Evolutionary conservation across 2,329 filamentous ascomycete species (phyloP).

Genomic region (Aquanectria penicillioides): DNA sequence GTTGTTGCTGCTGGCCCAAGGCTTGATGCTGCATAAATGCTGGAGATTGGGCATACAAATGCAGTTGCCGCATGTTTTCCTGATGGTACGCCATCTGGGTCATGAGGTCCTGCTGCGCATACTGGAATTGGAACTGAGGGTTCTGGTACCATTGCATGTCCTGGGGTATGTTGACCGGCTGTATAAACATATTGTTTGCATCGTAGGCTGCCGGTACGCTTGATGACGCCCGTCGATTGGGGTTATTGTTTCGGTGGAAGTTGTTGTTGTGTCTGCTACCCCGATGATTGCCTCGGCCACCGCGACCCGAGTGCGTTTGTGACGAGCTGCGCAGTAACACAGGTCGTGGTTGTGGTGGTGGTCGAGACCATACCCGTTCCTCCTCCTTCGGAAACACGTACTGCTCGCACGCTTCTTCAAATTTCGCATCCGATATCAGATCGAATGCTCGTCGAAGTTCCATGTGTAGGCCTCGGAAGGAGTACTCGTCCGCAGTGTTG

Average conservation of each 20-base stretch:
- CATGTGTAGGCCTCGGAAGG: constrained; percentile 89
- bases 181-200: constrained; percentile 56
- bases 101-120: constrained; percentile 51
- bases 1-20: constrained; percentile 48
- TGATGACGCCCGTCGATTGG: constrained; percentile 64
- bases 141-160: constrained; percentile 62
- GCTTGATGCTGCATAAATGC: constrained; percentile 50
- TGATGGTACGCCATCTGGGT: constrained; percentile 54
- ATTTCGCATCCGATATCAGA: constrained; percentile 78
- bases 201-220: constrained; percentile 63
- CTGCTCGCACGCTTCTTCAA: constrained; percentile 86
- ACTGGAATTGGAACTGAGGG: constrained; percentile 53
- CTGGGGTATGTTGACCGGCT: constrained; percentile 56
- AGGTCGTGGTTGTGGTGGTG: constrained; percentile 63
- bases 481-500: constrained; percentile 95
- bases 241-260: no score
- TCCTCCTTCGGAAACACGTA: constrained; percentile 91
- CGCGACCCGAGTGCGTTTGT: constrained; percentile 62
- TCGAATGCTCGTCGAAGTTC: constrained; percentile 92
- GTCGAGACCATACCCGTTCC: constrained; percentile 68
- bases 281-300: constrained; percentile 57
- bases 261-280: constrained; percentile 50
- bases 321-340: constrained; percentile 70
- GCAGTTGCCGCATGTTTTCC: constrained; percentile 48
- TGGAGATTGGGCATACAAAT: constrained; percentile 49